These are phyloP conservation scores for Fusarium oligoseptatum DNA, from an alignment of 2,329 filamentous ascomycete genomes.

Conservation along the genomic window DNA sequence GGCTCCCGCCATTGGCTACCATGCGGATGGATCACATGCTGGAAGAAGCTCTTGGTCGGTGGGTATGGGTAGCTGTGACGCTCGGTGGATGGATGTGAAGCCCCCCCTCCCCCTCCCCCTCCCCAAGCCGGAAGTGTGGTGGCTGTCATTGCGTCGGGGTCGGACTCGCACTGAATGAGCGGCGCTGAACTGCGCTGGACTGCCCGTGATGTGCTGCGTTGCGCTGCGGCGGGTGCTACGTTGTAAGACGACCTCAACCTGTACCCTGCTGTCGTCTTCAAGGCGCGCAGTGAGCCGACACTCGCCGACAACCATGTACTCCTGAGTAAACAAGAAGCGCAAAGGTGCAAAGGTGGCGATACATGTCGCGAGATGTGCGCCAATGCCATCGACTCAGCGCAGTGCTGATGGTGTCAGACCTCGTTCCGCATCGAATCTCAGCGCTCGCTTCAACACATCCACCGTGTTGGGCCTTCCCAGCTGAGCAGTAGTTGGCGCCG, in stretches of 20 bases:
- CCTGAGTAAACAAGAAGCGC: background rate
- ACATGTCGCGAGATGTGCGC: background rate
- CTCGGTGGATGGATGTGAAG: background rate
- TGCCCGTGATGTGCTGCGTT: background rate
- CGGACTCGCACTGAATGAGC: background rate
- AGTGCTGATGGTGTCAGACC: slow-evolving; percentile 11
- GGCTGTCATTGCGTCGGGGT: background rate
- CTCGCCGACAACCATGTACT: background rate
- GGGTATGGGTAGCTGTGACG: slow-evolving; percentile 15
- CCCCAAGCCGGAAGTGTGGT: background rate
- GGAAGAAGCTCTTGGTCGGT: slow-evolving; percentile 19
- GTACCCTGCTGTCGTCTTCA: background rate
- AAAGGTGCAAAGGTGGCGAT: slow-evolving; percentile 1
- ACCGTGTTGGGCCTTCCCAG: slow-evolving; percentile 3
- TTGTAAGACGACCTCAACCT: slow-evolving; percentile 10
- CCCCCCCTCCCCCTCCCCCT: background rate
- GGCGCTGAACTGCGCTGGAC: background rate
- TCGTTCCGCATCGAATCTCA: slow-evolving; percentile 3
- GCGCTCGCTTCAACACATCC: slow-evolving; percentile 1
- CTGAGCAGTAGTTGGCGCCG: background rate
- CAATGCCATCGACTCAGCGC: background rate
- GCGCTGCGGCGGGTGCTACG: slow-evolving; percentile 5
- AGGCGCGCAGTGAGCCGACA: background rate
- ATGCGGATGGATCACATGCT: slow-evolving; percentile 44
- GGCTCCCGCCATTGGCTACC: slow-evolving; percentile 41